Conservation (phyloP, 2,329 filamentous ascomycete genomes). For the Clonostachys rhizophaga region DNA sequence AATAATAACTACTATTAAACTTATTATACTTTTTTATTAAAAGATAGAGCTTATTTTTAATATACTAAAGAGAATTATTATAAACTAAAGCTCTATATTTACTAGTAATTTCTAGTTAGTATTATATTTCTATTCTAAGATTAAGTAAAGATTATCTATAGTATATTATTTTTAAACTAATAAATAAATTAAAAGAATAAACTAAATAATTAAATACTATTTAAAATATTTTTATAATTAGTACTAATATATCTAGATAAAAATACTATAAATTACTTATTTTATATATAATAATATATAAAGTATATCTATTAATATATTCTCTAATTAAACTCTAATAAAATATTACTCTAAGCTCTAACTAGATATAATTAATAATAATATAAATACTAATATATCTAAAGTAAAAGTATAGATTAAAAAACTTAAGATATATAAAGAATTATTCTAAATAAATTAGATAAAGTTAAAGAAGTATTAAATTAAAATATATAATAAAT, state of each 20-base stretch:
- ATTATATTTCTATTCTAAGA: not conserved
- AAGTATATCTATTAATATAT: not conserved
- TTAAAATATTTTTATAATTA: not conserved
- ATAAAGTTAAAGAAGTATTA: no score
- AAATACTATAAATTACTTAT: slow-evolving; percentile 1
- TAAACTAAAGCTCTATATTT: not conserved
- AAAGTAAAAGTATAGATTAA: no score
- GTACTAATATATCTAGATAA: not conserved
- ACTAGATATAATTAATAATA: not conserved
- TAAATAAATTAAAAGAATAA: slow-evolving; percentile 1
- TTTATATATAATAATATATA: not conserved
- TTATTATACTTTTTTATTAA: not conserved
- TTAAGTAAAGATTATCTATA: slow-evolving; percentile 3
- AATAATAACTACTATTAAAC: not conserved
- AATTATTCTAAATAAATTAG: no score
- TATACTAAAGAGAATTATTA: not conserved
- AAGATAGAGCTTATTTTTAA: slow-evolving; percentile 1
- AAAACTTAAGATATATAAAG: no score
- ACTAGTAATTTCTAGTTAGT: not conserved
- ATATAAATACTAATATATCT: not conserved
- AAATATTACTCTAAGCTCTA: not conserved
- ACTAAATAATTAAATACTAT: slow-evolving; percentile 1
- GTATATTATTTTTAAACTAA: not conserved
- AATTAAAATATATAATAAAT: no score
- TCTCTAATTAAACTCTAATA: not conserved